Evolutionary conservation across 768 basidiomycete species (phyloP), one percentile per base, ranked within the genome.

Genomic region (Mycena indigotica): DNA sequence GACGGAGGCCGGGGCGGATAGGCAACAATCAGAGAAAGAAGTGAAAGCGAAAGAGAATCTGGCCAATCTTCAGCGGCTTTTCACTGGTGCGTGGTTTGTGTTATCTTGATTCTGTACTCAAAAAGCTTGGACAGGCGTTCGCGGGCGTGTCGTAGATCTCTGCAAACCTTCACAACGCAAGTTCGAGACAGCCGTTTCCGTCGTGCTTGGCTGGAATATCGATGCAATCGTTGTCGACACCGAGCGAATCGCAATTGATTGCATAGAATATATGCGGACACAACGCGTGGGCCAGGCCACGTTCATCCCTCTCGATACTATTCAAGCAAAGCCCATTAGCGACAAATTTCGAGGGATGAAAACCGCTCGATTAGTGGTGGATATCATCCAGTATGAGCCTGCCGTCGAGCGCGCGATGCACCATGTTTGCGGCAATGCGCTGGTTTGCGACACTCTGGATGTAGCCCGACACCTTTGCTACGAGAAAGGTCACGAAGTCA

Each of bases 301-400:
- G 0, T 98, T 98, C 76, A 90, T 99, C 45, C 97, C 97, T 0
- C 86, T 99, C n/a, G 96, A 98, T 70, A 95, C 94, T 8, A 96
- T 98, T 63, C 92, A 94, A 68, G 89, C 89, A 29, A 98, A 96
- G 70, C 87, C 94, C 2, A 80, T 94, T 61, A 94, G 95, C 62
- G 97, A 98, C 75, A 95, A 94, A 70, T 94, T 91, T 74, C 87
- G 97, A 23, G 93, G 95, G 67, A 92, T 89, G 2, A 92, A 93
- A 65, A 92, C 91, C 0, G 90, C 91, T 3, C 77, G 93, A 41
- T 77, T 95, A 5, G 93, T 93, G 5, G 87, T 95, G 25, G 93
- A 95, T 64, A 86, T 93, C 21, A 89, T 95, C 53, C 82, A 89
- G 58, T 86, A 86, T 65, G 89, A 96, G 60, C 80, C 93, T 23